These are phyloP conservation scores for Debaryomyces psychrophilus DNA, from an alignment of 1,139 yeast genomes.

Conservation along the genomic window DNA sequence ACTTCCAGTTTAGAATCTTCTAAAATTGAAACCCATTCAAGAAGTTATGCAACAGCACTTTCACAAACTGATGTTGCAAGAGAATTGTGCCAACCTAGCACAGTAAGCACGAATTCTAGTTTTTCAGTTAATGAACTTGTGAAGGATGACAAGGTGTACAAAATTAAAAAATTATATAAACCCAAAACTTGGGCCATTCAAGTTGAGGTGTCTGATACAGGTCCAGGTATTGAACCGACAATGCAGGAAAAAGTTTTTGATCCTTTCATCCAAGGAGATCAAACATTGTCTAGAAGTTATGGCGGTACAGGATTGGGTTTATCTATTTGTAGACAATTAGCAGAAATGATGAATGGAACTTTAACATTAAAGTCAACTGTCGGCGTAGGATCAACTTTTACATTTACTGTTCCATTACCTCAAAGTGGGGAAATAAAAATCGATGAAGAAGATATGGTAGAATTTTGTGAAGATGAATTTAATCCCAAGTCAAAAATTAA, in stretches of 20 bases:
- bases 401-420: conserved; percentile 74
- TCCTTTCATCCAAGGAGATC: conserved; percentile 97
- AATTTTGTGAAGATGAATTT: conserved; percentile 49
- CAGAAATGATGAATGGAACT: conserved; percentile 86
- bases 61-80: neutral
- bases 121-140: conserved; percentile 25
- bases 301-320: conserved; percentile 97
- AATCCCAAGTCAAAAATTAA: conserved; percentile 41
- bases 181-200: conserved; percentile 64
- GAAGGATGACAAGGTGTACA: conserved; percentile 38
- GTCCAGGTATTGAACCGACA: conserved; percentile 86
- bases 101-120: conserved; percentile 16
- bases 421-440: conserved; percentile 66
- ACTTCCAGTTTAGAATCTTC: conserved; percentile 10
- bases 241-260: conserved; percentile 86
- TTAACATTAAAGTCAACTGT: conserved; percentile 67
- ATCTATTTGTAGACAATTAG: conserved; percentile 89
- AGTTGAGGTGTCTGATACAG: conserved; percentile 83
- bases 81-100: conserved; percentile 16
- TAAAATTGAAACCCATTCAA: neutral
- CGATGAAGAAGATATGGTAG: conserved; percentile 39
- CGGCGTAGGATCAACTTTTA: conserved; percentile 81
- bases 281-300: conserved; percentile 84
- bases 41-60: neutral
- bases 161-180: conserved; percentile 39